Evolutionary conservation across 176 grass and related monocot species (phyloP), one percentile per base, ranked within the genome.

Genomic region (Secale cereale): DNA sequence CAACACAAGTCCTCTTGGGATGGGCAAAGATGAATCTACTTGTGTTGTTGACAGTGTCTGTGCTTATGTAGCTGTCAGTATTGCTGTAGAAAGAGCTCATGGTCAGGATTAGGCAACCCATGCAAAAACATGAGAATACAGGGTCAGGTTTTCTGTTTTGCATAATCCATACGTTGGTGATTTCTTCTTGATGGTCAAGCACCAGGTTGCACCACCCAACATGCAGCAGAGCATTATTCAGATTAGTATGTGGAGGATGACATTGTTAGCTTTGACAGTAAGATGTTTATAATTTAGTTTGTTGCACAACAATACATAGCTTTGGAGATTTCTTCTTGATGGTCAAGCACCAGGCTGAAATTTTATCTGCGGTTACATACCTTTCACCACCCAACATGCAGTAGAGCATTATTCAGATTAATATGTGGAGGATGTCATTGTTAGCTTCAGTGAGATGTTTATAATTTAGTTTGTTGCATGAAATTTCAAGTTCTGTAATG

Each of bases 201-300:
- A n/a, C n/a, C n/a, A n/a, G n/a, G n/a, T n/a, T n/a, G n/a, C 23
- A 70, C 50, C 19, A 25, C 23, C 15, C n/a, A 77, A 29, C 64
- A 40, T 45, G 15, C 7, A 45, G 8, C 45, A 78, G 36, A 83
- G 11, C 25, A 75, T 43, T 64, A 63, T 43, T 64, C 8, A 19
- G 33, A 70, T 85, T 32, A 54, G 66, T 50, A 41, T 41, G 54
- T 8, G 22, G 19, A 73, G 16, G 39, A 88, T 61, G 30, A 52
- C 0, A 52, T 19, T 70, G 6, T 73, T 67, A 16, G 23, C 37
- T 39, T 78, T n/a, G n/a, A n/a, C 54, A 65, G 5, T 50, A 72
- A 23, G 5, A 40, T 83, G 5, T 87, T 23, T 32, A 45, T 31
- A 62, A 83, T 57, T 48, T 62, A 39, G 70, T 76, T 89, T 78